phyloP scores from a whole-genome alignment of 768 basidiomycete species.

The Mycena amicta region DNA sequence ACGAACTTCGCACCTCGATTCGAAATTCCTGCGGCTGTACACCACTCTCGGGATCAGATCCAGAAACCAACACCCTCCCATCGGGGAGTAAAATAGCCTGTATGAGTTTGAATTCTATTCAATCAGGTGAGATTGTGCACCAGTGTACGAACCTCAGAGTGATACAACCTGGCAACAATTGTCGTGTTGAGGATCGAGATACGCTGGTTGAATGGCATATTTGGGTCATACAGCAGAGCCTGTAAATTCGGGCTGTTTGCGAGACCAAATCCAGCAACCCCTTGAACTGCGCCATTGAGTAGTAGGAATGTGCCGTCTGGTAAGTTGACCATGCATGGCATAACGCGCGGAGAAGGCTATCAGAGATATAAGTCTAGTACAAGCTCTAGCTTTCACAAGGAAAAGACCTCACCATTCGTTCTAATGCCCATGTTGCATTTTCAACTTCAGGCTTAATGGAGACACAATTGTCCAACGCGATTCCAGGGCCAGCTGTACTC shows the following conservation, averaged over 20 bases:
- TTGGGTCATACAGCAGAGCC: slow-evolving; percentile 59
- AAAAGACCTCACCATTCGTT: slow-evolving; percentile 66
- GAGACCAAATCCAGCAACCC: slow-evolving; percentile 59
- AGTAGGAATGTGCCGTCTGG: slow-evolving; percentile 64
- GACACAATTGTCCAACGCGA: slow-evolving; percentile 70
- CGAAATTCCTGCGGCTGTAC: slow-evolving; percentile 79
- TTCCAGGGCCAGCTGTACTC: slow-evolving; percentile 55
- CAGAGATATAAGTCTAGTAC: slow-evolving; percentile 2
- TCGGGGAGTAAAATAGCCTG: slow-evolving; percentile 74
- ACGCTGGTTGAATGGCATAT: slow-evolving; percentile 48
- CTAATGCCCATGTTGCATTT: slow-evolving; percentile 68
- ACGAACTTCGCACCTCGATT: slow-evolving; percentile 52
- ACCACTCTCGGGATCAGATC: slow-evolving; percentile 69
- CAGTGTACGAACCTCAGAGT: slow-evolving; percentile 31
- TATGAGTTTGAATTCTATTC: slow-evolving; percentile 45
- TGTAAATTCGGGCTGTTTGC: slow-evolving; percentile 48
- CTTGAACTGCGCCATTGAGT: slow-evolving; percentile 58
- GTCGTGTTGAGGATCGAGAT: slow-evolving; percentile 55
- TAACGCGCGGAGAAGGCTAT: slow-evolving; percentile 72
- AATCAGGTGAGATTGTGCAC: neutral
- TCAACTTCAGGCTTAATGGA: slow-evolving; percentile 63
- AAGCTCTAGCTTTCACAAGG: slow-evolving; percentile 19
- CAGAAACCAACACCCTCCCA: slow-evolving; percentile 74
- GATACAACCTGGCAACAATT: slow-evolving; percentile 50
- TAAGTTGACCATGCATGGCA: slow-evolving; percentile 67